Percentiles rank a stretch among this genome's conserved stretches.
Evolutionary conservation across 2,329 filamentous ascomycete genomes (phyloP).

Genomic region (Talaromyces pinophilus): DNA sequence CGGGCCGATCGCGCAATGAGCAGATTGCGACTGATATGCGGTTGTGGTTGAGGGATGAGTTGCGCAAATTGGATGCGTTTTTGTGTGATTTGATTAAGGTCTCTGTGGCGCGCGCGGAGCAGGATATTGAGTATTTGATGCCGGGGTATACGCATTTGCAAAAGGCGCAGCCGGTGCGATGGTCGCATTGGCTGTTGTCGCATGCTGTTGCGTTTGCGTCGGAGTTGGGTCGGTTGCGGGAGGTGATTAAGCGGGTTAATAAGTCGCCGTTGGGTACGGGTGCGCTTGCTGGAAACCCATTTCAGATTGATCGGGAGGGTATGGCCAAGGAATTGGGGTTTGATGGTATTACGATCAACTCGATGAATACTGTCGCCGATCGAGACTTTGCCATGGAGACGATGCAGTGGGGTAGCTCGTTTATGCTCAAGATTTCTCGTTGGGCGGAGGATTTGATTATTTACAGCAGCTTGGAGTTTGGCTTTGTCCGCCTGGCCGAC

Average conservation of each 20-base stretch:
- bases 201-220: conserved; percentile 70
- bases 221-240: conserved; percentile 75
- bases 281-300: conserved; percentile 78
- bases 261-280: conserved; percentile 69
- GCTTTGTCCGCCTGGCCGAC: conserved; percentile 73
- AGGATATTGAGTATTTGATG: conserved; percentile 76
- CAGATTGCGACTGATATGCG: conserved; percentile 90
- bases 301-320: conserved; percentile 74
- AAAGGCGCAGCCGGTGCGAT: conserved; percentile 76
- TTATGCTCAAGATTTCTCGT: conserved; percentile 77
- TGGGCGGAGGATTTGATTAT: conserved; percentile 87
- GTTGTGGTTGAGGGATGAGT: conserved; percentile 77
- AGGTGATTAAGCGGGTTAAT: conserved; percentile 75
- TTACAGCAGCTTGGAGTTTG: conserved; percentile 74
- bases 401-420: conserved; percentile 74
- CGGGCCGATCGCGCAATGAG: conserved; percentile 83
- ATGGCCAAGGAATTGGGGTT: conserved; percentile 83
- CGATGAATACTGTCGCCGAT: conserved; percentile 72
- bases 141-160: conserved; percentile 88
- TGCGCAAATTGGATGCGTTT: conserved; percentile 68
- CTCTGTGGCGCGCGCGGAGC: conserved; percentile 67
- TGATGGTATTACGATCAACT: conserved; percentile 72
- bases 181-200: conserved; percentile 78
- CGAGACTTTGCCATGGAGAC: conserved; percentile 81
- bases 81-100: conserved; percentile 71